Conservation (phyloP, 495 filamentous ascomycete genomes). For the Amphirosellinia nigrospora region DNA sequence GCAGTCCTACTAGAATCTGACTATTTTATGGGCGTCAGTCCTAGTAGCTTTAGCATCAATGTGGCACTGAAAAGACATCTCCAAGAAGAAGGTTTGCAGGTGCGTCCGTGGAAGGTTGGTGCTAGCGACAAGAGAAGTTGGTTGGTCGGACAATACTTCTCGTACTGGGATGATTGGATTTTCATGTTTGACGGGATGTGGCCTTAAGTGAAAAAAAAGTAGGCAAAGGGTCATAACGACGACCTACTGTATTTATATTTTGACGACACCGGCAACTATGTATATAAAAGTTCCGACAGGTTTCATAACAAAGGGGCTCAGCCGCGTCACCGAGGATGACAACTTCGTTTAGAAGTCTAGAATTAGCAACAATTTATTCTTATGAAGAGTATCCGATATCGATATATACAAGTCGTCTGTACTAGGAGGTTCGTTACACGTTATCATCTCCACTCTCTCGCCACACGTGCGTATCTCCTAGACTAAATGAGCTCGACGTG, state of each 20-base stretch:
- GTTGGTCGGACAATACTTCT: constrained; percentile 47
- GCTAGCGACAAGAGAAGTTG: constrained; percentile 49
- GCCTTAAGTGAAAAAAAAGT: constrained; percentile 34
- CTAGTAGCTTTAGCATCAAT: constrained; percentile 54
- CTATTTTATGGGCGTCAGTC: constrained; percentile 52
- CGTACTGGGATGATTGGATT: constrained; percentile 54
- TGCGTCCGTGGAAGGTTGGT: constrained; percentile 49
- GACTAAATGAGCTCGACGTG: constrained; percentile 53
- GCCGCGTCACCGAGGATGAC: neutral
- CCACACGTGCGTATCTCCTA: constrained; percentile 65
- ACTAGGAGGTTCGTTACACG: constrained; percentile 32
- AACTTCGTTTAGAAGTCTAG: neutral
- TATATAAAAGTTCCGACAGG: neutral
- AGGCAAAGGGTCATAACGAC: neutral
- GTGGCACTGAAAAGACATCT: constrained; percentile 51
- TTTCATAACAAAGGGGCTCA: neutral
- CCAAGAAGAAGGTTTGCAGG: constrained; percentile 44
- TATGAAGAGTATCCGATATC: constrained; percentile 20
- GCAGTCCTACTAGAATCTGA: constrained; percentile 45
- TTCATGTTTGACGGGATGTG: constrained; percentile 56
- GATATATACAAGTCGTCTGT: constrained; percentile 25
- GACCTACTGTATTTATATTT: constrained; percentile 1
- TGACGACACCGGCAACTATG: neutral
- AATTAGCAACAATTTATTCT: constrained; percentile 1
- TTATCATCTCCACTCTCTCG: constrained; percentile 48